A percentile compares a stretch with the other conserved stretches of the same genome.
Conservation (phyloP, 2,329 filamentous ascomycete species). For the Fusarium fujikuroi region DNA sequence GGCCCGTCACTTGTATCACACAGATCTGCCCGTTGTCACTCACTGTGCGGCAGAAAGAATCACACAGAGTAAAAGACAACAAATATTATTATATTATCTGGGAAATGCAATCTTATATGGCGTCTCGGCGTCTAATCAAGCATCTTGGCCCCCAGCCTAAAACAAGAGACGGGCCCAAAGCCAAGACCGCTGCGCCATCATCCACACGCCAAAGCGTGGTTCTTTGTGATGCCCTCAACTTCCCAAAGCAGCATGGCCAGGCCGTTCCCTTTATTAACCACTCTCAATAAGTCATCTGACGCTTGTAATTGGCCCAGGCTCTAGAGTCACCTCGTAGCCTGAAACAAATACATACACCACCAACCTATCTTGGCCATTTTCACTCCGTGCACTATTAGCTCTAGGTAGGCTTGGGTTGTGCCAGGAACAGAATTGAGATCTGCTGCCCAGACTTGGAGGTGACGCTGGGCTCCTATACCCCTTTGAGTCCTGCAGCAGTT, state of each 20-base stretch:
- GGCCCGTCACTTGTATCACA: not conserved
- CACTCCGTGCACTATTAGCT: not conserved
- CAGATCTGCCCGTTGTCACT: not conserved
- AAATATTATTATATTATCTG: not conserved
- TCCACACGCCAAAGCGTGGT: slow-evolving; percentile 28
- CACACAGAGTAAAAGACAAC: not conserved
- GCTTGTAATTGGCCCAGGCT: slow-evolving; percentile 18
- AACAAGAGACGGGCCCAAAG: not conserved
- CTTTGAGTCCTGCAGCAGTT: not conserved
- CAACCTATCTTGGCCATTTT: slow-evolving; percentile 11
- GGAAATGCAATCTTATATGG: slow-evolving; percentile 13
- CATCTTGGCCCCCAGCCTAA: slow-evolving; percentile 26
- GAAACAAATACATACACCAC: slow-evolving; percentile 32
- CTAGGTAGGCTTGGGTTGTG: not conserved
- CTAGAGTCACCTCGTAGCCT: slow-evolving; percentile 13
- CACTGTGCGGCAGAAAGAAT: not conserved
- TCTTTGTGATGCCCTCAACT: slow-evolving; percentile 24
- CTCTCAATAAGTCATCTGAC: slow-evolving; percentile 16
- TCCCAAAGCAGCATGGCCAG: slow-evolving; percentile 11
- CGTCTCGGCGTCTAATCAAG: slow-evolving; percentile 26
- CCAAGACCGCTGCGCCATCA: slow-evolving; percentile 25
- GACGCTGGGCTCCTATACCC: slow-evolving; percentile 22
- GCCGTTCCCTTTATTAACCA: slow-evolving; percentile 11
- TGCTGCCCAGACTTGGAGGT: slow-evolving; percentile 18
- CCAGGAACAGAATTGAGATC: slow-evolving; percentile 38